Evolutionary conservation across 805 yeast genomes (phyloP).

Genomic region (Nakazawaea peltata): DNA sequence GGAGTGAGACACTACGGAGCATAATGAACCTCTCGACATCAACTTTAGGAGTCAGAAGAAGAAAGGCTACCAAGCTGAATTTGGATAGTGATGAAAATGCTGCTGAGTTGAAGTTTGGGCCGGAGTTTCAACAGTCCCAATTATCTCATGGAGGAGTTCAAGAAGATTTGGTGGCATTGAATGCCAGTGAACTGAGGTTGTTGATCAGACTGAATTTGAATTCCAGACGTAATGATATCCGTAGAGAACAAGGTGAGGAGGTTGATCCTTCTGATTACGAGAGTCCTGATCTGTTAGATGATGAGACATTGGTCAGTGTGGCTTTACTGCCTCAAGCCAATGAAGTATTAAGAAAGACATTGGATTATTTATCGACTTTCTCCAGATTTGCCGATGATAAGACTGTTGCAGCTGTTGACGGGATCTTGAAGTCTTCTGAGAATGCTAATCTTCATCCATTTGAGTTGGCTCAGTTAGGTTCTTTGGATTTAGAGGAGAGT

Average conservation of each 20-base stretch:
- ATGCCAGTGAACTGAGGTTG: slow-evolving; percentile 83
- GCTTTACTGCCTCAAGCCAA: slow-evolving; percentile 67
- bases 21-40: slow-evolving; percentile 87
- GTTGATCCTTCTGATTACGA: slow-evolving; percentile 21
- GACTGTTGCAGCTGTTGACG: slow-evolving; percentile 90
- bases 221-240: slow-evolving; percentile 42
- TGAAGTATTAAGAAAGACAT: slow-evolving; percentile 85
- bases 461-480: slow-evolving; percentile 82
- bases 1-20: too few species aligned
- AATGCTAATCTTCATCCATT: slow-evolving; percentile 83
- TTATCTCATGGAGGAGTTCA: slow-evolving; percentile 73
- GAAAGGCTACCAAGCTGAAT: slow-evolving; percentile 46
- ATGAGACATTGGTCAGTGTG: slow-evolving; percentile 40
- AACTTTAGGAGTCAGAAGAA: slow-evolving; percentile 75
- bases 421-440: slow-evolving; percentile 66
- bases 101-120: slow-evolving; percentile 77
- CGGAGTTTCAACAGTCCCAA: slow-evolving; percentile 82
- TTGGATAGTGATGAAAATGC: slow-evolving; percentile 91
- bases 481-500: slow-evolving; percentile 90
- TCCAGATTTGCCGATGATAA: slow-evolving; percentile 89
- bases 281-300: slow-evolving; percentile 29
- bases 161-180: slow-evolving; percentile 74
- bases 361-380: slow-evolving; percentile 78
- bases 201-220: slow-evolving; percentile 84
- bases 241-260: slow-evolving; percentile 26